Percentiles rank a stretch among this genome's conserved stretches.
Conservation (phyloP, 2,329 filamentous ascomycete genomes). For the Cladophialophora bantiana region DNA sequence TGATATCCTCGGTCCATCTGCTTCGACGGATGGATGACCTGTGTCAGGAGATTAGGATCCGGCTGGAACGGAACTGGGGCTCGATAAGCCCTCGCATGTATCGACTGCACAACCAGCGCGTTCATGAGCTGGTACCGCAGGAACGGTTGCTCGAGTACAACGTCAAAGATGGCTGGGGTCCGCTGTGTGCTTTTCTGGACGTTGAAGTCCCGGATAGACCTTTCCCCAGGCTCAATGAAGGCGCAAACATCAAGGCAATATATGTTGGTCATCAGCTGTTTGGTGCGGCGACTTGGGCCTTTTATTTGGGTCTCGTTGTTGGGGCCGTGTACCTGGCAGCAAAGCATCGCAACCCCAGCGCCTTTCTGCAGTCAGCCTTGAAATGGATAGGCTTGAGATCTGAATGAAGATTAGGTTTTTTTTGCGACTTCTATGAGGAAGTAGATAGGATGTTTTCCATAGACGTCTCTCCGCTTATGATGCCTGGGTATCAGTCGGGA, state of each 20-base stretch:
- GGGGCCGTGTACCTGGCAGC: not conserved
- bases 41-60: not conserved
- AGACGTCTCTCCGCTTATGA: too few relatives aligned
- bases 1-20: slow-evolving; percentile 9
- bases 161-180: slow-evolving; percentile 9
- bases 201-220: slow-evolving; percentile 5
- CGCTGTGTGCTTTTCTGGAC: slow-evolving; percentile 7
- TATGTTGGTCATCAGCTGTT: slow-evolving; percentile 6
- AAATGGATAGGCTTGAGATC: too few relatives aligned
- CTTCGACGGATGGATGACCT: slow-evolving; percentile 7
- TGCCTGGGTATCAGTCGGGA: too few relatives aligned
- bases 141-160: slow-evolving; percentile 10
- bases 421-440: too few relatives aligned
- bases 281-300: not conserved
- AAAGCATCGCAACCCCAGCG: not conserved
- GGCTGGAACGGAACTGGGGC: not conserved
- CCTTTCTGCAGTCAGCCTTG: too few relatives aligned
- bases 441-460: too few relatives aligned
- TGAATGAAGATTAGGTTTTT: too few relatives aligned
- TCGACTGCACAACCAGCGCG: slow-evolving; percentile 1
- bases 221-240: slow-evolving; percentile 6
- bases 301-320: not conserved
- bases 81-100: slow-evolving; percentile 1
- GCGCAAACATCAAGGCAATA: slow-evolving; percentile 7
- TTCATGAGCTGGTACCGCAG: slow-evolving; percentile 7